Evolutionary conservation across 2,329 filamentous ascomycete genomes (phyloP), one percentile per base, ranked within the genome.

Genomic region (Colletotrichum sp.): DNA sequence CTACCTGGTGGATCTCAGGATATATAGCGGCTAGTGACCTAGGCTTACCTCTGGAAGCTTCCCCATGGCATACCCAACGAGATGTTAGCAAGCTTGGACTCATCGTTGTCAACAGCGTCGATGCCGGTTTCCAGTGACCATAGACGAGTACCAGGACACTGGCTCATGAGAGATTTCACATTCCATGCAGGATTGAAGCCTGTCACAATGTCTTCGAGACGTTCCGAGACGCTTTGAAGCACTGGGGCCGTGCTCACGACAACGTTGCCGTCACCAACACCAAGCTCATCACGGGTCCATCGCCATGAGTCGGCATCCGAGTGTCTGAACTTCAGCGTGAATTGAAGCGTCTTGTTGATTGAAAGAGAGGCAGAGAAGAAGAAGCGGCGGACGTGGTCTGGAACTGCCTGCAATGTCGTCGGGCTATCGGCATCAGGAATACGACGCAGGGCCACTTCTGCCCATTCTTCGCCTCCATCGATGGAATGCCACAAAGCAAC

Each of bases 321-420:
- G 64, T 88, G 85, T 30, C 93, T 90, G 80, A 94, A 95, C 74
- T 93, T 95, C 76, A 95, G 81, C 1, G 94, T 96, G 81, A 96
- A 96, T 4, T 87, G 89, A 9, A 93, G 79, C 1, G 87, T 86
- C 0, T 85, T 82, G 13, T 84, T 80, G 58, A 92, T 84, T n/a
- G 83, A 77, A 1, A 95, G 52, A 32, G 66, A 48, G 32, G 67
- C 52, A 34, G 68, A 71, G 21, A 36, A 69, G 67, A 78, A 80
- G 12, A 66, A 60, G 18, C 70, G 72, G 13, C 38, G 72, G n/a
- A 71, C 24, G 32, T 75, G 48, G 26, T 66, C 66, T 9, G 71
- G 71, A 6, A 52, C 32, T 16, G 82, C 79, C 68, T 91, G 87
- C 4, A 97, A 85, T 30, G 85, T 85, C 21, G 91, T 86, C 26